These are phyloP conservation scores for Tubosaeta sp. DNA, from an alignment of 768 basidiomycete species.

Conservation along the genomic window DNA sequence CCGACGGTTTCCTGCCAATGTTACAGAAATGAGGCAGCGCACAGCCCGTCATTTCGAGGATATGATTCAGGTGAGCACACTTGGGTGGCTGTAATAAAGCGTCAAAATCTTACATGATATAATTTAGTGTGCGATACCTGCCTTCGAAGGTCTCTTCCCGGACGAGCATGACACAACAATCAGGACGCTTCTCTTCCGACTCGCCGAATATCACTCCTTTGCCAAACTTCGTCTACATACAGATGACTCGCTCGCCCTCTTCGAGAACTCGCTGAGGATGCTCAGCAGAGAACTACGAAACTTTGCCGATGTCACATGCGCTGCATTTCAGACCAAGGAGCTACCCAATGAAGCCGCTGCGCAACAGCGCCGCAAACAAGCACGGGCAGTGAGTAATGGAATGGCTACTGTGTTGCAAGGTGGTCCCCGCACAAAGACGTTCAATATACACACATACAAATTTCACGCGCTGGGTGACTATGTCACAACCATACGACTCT, in stretches of 20 bases:
- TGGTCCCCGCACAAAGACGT: slow-evolving; percentile 1
- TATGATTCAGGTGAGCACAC: slow-evolving; percentile 33
- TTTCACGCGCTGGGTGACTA: slow-evolving; percentile 36
- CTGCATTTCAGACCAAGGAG: too few relatives aligned
- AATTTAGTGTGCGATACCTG: slow-evolving; percentile 31
- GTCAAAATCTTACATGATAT: too few relatives aligned
- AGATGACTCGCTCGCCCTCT: slow-evolving; percentile 14
- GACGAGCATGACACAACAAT: slow-evolving; percentile 19
- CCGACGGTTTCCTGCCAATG: slow-evolving; percentile 31
- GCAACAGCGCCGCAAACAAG: too few relatives aligned
- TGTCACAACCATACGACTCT: slow-evolving; percentile 14
- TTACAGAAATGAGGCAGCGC: slow-evolving; percentile 33
- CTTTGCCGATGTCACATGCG: too few relatives aligned
- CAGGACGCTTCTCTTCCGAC: slow-evolving; percentile 18
- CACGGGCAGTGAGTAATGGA: too few relatives aligned
- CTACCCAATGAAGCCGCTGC: too few relatives aligned
- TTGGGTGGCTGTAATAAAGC: not conserved
- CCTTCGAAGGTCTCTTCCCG: slow-evolving; percentile 30
- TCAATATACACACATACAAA: slow-evolving; percentile 35
- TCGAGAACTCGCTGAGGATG: slow-evolving; percentile 7
- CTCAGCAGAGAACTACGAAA: too few relatives aligned
- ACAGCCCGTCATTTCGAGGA: slow-evolving; percentile 42
- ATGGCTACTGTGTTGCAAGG: not conserved
- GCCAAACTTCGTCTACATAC: slow-evolving; percentile 36
- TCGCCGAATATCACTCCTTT: slow-evolving; percentile 32